These are phyloP conservation scores for Fraxinus anomala DNA, from an alignment of 257 asterid species.

Conservation along the genomic window DNA sequence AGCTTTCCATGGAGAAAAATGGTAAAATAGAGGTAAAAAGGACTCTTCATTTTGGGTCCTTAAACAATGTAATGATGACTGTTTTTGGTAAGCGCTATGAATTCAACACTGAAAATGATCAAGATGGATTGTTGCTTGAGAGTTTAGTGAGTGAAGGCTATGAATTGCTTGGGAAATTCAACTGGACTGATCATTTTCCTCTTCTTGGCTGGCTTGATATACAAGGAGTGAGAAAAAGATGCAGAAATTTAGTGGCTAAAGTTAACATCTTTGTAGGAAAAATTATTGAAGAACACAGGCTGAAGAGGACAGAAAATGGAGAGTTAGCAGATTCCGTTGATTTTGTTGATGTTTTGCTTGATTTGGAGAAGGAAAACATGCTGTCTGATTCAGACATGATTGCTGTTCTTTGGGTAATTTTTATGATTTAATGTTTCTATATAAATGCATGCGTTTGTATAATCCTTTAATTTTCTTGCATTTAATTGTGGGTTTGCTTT, in stretches of 20 bases:
- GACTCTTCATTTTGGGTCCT: constrained; percentile 55
- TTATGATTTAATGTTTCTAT: background rate
- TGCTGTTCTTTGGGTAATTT: constrained; percentile 83
- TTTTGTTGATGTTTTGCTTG: constrained; percentile 76
- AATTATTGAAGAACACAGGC: constrained; percentile 61
- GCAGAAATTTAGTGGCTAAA: constrained; percentile 44
- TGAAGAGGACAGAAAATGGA: constrained; percentile 30
- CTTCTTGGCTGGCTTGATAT: constrained; percentile 64
- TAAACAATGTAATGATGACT: constrained; percentile 75
- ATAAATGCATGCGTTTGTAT: constrained; percentile 27
- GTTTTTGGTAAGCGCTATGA: constrained; percentile 65
- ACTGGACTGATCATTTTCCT: constrained; percentile 86
- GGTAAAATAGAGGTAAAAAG: constrained; percentile 45
- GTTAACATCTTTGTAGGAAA: constrained; percentile 60
- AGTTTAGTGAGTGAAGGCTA: constrained; percentile 70
- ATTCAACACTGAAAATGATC: constrained; percentile 23
- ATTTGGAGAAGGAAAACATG: constrained; percentile 56
- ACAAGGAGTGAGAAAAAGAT: constrained; percentile 69
- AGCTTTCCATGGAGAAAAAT: constrained; percentile 32
- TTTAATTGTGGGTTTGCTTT: background rate
- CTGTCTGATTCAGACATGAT: constrained; percentile 69
- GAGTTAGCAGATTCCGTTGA: constrained; percentile 30
- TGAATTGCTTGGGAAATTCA: constrained; percentile 61
- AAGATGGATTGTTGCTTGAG: constrained; percentile 44
- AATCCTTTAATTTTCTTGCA: constrained; percentile 24